Percentiles rank a stretch among this genome's conserved stretches.
Conservation (phyloP, 768 basidiomycete genomes). For the Mycena belliarum region DNA sequence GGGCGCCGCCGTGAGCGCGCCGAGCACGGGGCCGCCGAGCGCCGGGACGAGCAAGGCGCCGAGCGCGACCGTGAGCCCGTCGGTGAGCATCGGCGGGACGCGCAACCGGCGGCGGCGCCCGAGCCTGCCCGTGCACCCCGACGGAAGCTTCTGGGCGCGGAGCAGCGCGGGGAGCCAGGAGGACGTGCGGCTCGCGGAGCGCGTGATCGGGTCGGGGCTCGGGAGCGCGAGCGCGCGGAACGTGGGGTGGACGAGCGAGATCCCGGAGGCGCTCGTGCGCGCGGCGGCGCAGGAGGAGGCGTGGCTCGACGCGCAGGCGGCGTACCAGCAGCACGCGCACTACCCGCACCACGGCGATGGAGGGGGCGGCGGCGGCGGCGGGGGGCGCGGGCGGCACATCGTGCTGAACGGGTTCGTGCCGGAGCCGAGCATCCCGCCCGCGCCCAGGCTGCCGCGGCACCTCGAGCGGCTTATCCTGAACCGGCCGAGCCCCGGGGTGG, state of each 20-base stretch:
- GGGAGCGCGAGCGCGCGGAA: neutral
- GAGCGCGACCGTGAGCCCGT: conserved; percentile 12
- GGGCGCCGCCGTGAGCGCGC: conserved; percentile 17
- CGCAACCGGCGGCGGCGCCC: neutral
- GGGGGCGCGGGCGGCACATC: conserved; percentile 18
- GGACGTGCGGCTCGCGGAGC: conserved; percentile 16
- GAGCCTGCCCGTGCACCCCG: conserved; percentile 17
- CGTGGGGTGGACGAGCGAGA: conserved; percentile 71
- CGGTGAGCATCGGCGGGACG: conserved; percentile 2
- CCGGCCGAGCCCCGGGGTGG: conserved; percentile 27
- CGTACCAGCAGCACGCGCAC: conserved; percentile 17
- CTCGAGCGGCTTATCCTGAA: conserved; percentile 95
- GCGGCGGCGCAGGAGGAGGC: conserved; percentile 86
- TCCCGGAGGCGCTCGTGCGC: conserved; percentile 75
- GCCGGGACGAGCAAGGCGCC: conserved; percentile 5
- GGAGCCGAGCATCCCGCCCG: conserved; percentile 82
- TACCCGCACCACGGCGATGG: conserved; percentile 8
- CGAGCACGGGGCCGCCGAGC: neutral
- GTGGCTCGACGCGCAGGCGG: conserved; percentile 52
- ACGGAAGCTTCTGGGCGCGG: conserved; percentile 22
- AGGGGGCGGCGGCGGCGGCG: conserved; percentile 8
- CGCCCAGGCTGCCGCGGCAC: conserved; percentile 86
- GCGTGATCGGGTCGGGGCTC: neutral
- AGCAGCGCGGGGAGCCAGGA: conserved; percentile 21
- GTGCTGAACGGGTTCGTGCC: conserved; percentile 42